Evolutionary conservation across 2,329 filamentous ascomycete species (phyloP).

Genomic region (Pyrenochaeta sp.): DNA sequence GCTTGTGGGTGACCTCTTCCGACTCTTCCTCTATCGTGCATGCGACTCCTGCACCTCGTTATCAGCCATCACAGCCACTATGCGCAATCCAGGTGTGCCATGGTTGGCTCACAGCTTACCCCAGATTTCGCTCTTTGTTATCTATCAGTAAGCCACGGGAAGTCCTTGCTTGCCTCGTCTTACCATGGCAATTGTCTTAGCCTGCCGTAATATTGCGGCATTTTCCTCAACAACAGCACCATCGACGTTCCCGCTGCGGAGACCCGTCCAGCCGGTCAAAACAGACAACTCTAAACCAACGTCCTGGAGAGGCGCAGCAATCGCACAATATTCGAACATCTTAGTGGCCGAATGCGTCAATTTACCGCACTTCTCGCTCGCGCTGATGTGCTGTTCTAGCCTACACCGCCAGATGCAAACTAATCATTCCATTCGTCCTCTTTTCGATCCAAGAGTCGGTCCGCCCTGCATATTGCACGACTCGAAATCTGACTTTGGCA

Average conservation of each 20-base stretch:
- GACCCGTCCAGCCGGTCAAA: constrained; percentile 14
- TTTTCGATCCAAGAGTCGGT: constrained; percentile 6
- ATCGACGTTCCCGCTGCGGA: constrained; percentile 19
- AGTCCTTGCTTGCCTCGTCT: too few relatives aligned
- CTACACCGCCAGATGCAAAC: constrained; percentile 4
- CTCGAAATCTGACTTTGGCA: background rate
- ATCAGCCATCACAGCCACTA: constrained; percentile 10
- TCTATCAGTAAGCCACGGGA: background rate
- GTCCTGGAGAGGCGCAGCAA: constrained; percentile 13
- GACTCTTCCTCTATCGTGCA: constrained; percentile 4
- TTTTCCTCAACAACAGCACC: constrained; percentile 15
- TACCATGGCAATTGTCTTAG: background rate
- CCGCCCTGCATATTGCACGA: constrained; percentile 13
- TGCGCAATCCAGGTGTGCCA: background rate
- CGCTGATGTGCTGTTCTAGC: background rate
- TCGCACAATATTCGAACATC: constrained; percentile 4
- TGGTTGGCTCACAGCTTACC: background rate
- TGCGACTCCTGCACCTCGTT: constrained; percentile 4
- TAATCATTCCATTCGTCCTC: background rate
- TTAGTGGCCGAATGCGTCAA: background rate
- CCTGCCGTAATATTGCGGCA: constrained; percentile 10
- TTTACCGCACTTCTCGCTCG: background rate
- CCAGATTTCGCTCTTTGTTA: background rate
- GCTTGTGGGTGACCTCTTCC: constrained; percentile 10
- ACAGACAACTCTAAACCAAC: constrained; percentile 28